Base-by-base conservation (phyloP, 306 rosid genomes). In the Potentilla sterilis region DNA sequence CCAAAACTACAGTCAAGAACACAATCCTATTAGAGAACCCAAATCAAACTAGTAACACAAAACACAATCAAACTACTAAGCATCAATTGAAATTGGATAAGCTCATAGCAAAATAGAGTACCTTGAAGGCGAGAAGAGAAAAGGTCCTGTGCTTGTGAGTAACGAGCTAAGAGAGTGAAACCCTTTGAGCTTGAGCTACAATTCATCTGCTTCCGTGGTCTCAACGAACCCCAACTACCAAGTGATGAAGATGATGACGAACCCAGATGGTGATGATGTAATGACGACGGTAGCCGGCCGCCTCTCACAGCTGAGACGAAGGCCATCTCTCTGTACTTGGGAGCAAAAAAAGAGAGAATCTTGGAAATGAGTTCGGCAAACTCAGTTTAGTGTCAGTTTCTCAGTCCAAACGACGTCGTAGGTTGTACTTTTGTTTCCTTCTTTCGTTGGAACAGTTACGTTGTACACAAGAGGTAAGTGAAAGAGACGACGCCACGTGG, bases 41-140 rank as follows among this genome's bases (percentile, higher is more conserved):
- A 24, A 58, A 51, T 58, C 65, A 62, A 62, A 28, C 67, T 28
- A 28, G 28, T 28, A 28, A 28, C 28, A 28, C 28, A 28, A 28
- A 28, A 28, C 28, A 28, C 28, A 28, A 28, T 28, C 28, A 28
- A 28, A 28, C 28, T 58, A 34, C 11, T 62, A 34, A 15, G 7
- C 9, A n/a, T 14, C 11, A 5, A 24, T 0, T 42, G 76, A 6
- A 41, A 63, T 55, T 16, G 58, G 52, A 4, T 14, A 18, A 51
- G 32, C 0, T 28, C 28, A 28, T 28, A 28, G 28, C 28, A 19
- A 55, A 72, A 21, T 55, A 22, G 62, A 47, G 6, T 54, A 86
- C 99, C 90, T 84, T 90, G 97, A 71, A 95, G 65, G 68, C 96
- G 97, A 55, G 92, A 85, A 63, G 97, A 84, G 90, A 76, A 89